phyloP scores from a whole-genome alignment of 768 basidiomycete genomes.

The Dioszegia crocea region DNA sequence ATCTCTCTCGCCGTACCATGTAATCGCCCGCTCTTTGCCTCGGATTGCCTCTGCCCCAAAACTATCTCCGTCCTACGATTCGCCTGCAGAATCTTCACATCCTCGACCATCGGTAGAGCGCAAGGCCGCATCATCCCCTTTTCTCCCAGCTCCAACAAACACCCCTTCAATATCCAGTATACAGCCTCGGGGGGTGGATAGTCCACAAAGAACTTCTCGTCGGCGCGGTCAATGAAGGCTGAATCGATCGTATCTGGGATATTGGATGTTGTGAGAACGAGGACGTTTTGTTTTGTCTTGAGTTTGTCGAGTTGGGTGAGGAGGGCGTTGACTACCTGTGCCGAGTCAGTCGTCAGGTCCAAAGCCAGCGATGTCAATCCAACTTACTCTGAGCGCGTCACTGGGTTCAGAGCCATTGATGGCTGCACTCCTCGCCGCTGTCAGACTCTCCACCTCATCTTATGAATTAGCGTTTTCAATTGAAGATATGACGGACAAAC shows the following conservation, averaged over 20 bases:
- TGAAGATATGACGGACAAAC: conserved; percentile 37
- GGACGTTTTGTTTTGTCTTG: conserved; percentile 84
- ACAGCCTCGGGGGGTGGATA: conserved; percentile 85
- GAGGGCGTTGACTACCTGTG: conserved; percentile 91
- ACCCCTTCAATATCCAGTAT: conserved; percentile 83
- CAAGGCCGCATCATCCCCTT: conserved; percentile 65
- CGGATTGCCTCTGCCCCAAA: too few relatives aligned
- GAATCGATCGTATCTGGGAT: conserved; percentile 89
- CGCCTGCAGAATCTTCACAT: not conserved
- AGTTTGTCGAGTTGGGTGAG: conserved; percentile 95
- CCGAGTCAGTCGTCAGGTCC: conserved; percentile 92
- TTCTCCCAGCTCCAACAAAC: conserved; percentile 71
- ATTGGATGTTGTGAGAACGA: conserved; percentile 96
- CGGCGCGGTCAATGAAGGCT: conserved; percentile 94
- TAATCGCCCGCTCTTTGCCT: not conserved
- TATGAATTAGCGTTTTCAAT: conserved; percentile 6
- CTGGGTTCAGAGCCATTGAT: conserved; percentile 94
- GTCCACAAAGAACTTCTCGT: conserved; percentile 91
- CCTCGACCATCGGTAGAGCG: conserved; percentile 52
- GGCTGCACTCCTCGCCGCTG: conserved; percentile 87
- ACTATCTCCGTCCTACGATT: too few relatives aligned
- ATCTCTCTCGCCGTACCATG: conserved; percentile 16
- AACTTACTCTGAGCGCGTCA: conserved; percentile 77
- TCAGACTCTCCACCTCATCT: conserved; percentile 97
- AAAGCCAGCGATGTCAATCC: conserved; percentile 75